Evolutionary conservation across 805 yeast genomes (phyloP).

Genomic region (Ogataea salicorniae): DNA sequence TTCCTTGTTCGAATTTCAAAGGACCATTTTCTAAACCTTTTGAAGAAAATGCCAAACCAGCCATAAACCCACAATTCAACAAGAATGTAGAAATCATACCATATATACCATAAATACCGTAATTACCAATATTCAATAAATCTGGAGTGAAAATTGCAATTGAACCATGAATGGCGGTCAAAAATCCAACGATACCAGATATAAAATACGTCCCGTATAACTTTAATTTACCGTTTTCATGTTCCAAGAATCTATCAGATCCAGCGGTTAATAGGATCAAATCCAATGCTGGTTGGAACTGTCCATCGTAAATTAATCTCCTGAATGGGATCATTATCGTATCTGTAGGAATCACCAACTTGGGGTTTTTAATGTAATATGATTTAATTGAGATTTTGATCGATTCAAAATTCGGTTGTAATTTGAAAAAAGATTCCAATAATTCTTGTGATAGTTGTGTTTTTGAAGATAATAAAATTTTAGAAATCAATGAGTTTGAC

Average conservation of each 20-base stretch:
- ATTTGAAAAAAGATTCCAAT: slow-evolving; percentile 18
- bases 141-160: slow-evolving; percentile 33
- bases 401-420: slow-evolving; percentile 22
- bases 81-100: slow-evolving; percentile 46
- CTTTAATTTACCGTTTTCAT: slow-evolving; percentile 24
- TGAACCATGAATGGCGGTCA: slow-evolving; percentile 44
- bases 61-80: slow-evolving; percentile 42
- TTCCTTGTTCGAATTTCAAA: slow-evolving; percentile 60
- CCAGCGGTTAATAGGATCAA: slow-evolving; percentile 61
- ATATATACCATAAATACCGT: slow-evolving; percentile 36
- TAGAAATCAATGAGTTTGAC: slow-evolving; percentile 18
- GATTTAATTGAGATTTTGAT: slow-evolving; percentile 22
- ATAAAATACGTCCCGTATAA: slow-evolving; percentile 35
- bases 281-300: slow-evolving; percentile 50
- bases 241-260: slow-evolving; percentile 41
- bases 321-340: slow-evolving; percentile 62
- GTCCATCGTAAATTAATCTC: slow-evolving; percentile 50
- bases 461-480: slow-evolving; percentile 14
- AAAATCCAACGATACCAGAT: slow-evolving; percentile 38
- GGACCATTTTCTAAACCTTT: slow-evolving; percentile 47
- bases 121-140: slow-evolving; percentile 29
- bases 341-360: slow-evolving; percentile 28
- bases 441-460: slow-evolving; percentile 17
- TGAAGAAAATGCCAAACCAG: slow-evolving; percentile 37
- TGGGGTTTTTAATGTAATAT: slow-evolving; percentile 21